Evolutionary conservation across 2,329 filamentous ascomycete genomes (phyloP), one percentile per base, ranked within the genome.

Genomic region (Xylariales sp.): DNA sequence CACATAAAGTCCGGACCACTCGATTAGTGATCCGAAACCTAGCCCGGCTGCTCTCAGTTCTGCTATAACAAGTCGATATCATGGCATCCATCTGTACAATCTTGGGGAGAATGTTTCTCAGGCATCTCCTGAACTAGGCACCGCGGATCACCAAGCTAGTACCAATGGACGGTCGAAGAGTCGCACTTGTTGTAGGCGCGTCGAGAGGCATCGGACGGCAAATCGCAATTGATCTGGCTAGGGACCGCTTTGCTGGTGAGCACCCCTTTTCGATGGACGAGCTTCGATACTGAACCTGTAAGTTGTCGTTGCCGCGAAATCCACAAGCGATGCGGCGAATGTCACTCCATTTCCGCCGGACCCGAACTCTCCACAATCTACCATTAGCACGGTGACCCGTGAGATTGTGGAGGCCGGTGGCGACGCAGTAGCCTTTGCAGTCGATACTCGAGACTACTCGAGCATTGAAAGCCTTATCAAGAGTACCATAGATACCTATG

Each of bases 161-260:
- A 22, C 11, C 20, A 7, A 37, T 40, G 40, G 15, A 22, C 4
- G 16, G 20, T 10, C 60, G 69, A 42, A 69, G 70, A 47, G 84
- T 89, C 5, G 85, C 84, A 15, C 70, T 90, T 15, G 69, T 91
- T 4, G 73, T 90, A 15, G 86, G 86, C 28, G 86, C 84, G 2
- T 90, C 86, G 0, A 70, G 88, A 46, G 88, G 88, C 27, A 91
- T 94, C 48, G 88, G 88, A 33, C 72, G 86, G 29, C 87, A 93
- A 59, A 71, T 93, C 28, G 86, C 88, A 42, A 74, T 94, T 52
- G 84, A 88, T 56, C 70, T 94, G 3, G 84, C 86, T 6, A 78
- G 69, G 51, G 73, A 81, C 49, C 82, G 79, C 27, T 91, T 90
- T 57, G 68, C 74, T 40, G 84, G 87, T 87, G 65, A 34, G 56